Evolutionary conservation across 1,284 basidiomycete species (phyloP).

Genomic region (Violaceomyces palustris): DNA sequence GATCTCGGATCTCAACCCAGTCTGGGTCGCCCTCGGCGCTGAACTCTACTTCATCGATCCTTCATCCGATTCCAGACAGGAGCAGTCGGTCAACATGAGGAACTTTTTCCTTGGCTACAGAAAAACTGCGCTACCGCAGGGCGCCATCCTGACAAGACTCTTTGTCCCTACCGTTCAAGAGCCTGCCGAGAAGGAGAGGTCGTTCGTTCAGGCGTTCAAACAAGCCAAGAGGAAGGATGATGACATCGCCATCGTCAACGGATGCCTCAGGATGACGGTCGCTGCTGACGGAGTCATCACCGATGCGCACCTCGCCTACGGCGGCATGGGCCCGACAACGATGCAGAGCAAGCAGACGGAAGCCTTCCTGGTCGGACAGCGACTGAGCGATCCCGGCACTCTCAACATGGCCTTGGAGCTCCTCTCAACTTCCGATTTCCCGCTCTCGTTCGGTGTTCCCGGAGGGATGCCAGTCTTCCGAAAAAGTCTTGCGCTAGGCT

Average conservation of each 20-base stretch:
- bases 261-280: constrained; percentile 39
- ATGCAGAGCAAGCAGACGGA: constrained; percentile 33
- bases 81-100: constrained; percentile 27
- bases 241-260: constrained; percentile 54
- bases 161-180: constrained; percentile 27
- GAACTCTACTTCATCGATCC: constrained; percentile 30
- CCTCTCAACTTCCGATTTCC: constrained; percentile 44
- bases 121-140: constrained; percentile 48
- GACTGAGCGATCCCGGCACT: constrained; percentile 7
- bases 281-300: constrained; percentile 14
- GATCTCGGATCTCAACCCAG: constrained; percentile 54
- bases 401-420: constrained; percentile 12
- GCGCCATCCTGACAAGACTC: constrained; percentile 47
- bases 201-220: constrained; percentile 51
- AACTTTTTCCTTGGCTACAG: constrained; percentile 53
- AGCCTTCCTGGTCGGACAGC: constrained; percentile 23
- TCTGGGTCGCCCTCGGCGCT: constrained; percentile 52
- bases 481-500: constrained; percentile 51
- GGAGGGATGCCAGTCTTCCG: constrained; percentile 54
- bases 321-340: constrained; percentile 52
- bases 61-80: constrained; percentile 15
- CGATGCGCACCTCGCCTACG: constrained; percentile 47
- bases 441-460: constrained; percentile 50
- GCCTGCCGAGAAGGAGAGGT: constrained; percentile 14
- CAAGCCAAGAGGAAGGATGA: constrained; percentile 54